Evolutionary conservation across 129 eudicot genomes (phyloP), one percentile per base, ranked within the genome.

Genomic region (Sambucus nigra): DNA sequence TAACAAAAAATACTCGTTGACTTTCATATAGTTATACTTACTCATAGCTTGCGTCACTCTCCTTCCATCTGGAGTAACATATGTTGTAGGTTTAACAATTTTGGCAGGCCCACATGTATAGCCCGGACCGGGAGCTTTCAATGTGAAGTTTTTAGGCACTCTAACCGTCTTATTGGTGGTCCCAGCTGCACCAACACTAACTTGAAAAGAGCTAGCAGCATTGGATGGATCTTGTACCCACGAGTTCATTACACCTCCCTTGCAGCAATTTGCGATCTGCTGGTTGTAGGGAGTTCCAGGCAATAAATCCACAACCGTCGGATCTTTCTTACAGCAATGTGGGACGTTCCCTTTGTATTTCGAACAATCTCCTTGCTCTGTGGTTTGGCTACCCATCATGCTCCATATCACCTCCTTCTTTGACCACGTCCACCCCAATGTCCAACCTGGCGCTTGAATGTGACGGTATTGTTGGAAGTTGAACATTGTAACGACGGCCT

Each of bases 391-490:
- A 12, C 98, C 98, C 77, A 85, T 66, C 88, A 81, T 81, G 81
- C 76, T 74, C 95, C 98, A 85, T 53, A 89, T 85, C 23, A 89
- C 87, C 68, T 89, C 98, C 53, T 89, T 85, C 63, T 85, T 81
- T 0, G 95, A 94, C 98, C 98, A 89, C 3, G 98, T 85, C 98
- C 98, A 89, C 18, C 95, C 95, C 52, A 89, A 48, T 61, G 82
- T 72, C 98, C 98, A 89, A 9, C 98, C 98, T 0, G 98, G 98
- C 1, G 95, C 88, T 60, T 81, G 80, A 52, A 89, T 85, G 67
- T 82, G 95, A 17, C 98, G 83, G 52, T 78, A 85, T 59, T 79
- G 92, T 53, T 89, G 98, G 73, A 81, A 84, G 74, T 89, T 89
- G 69, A 61, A 81, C 73, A 89, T 85, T 28, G 95, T 89, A 44